A percentile compares a stretch with the other conserved stretches of the same genome.
Conservation (phyloP, 192 early-diverging fungal species). For the Entophlyctis luteolus region DNA sequence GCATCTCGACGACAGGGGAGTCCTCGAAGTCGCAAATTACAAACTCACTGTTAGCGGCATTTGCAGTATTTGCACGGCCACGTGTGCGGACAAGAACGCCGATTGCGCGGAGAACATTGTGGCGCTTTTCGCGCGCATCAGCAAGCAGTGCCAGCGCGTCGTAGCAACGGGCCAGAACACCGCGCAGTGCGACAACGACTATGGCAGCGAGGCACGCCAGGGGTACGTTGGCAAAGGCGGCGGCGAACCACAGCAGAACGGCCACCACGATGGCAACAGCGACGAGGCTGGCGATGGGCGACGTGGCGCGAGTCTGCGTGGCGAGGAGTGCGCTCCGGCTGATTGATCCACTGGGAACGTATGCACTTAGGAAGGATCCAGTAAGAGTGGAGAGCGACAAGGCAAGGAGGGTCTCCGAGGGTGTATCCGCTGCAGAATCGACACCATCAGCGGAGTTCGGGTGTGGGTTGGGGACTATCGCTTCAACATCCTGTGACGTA, state of each 20-base stretch:
- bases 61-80: not conserved
- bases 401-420: slow-evolving; percentile 8
- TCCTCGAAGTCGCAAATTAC: slow-evolving; percentile 3
- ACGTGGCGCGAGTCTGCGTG: slow-evolving; percentile 6
- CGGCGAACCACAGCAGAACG: not conserved
- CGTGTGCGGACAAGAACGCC: too few species aligned
- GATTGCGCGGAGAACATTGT: too few species aligned
- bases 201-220: too few species aligned
- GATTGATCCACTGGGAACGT: not conserved
- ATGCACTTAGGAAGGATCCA: slow-evolving; percentile 4
- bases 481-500: not conserved
- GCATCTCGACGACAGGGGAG: not conserved
- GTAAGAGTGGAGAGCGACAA: not conserved
- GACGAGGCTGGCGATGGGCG: not conserved
- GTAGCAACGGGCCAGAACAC: too few species aligned
- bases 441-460: too few species aligned
- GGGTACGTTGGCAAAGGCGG: not conserved
- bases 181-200: not conserved
- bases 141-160: too few species aligned
- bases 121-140: too few species aligned
- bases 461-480: not conserved
- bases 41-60: not conserved
- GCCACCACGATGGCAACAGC: not conserved
- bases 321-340: slow-evolving; percentile 17
- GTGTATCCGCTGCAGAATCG: not conserved